Conservation (phyloP, 1,284 basidiomycete species). For the Moesziomyces sp. region DNA sequence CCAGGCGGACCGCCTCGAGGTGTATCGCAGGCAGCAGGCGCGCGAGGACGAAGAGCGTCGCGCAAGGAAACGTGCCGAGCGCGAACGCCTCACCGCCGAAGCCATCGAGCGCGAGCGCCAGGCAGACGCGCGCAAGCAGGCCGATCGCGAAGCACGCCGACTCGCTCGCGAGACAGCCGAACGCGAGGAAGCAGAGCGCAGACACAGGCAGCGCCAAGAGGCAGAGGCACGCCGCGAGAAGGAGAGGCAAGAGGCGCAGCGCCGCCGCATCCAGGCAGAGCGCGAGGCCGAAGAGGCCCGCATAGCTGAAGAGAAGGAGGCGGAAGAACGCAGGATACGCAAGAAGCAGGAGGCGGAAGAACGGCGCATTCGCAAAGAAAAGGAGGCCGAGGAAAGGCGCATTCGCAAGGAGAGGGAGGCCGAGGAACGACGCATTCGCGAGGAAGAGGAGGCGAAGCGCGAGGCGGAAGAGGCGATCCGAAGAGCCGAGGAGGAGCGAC, state of each 20-base stretch:
- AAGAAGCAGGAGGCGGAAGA: conserved; percentile 35
- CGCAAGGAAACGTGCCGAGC: conserved; percentile 17
- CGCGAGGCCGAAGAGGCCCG: conserved; percentile 25
- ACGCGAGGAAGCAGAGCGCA: conserved; percentile 10
- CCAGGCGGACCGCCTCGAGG: conserved; percentile 36
- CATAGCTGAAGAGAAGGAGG: conserved; percentile 23
- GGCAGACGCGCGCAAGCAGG: conserved; percentile 12
- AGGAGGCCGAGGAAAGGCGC: conserved; percentile 32
- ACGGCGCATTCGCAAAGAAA: conserved; percentile 23
- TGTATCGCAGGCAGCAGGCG: conserved; percentile 25
- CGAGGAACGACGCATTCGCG: conserved; percentile 23
- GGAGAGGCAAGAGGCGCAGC: conserved; percentile 12
- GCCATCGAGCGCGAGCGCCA: conserved; percentile 14
- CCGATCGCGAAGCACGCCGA: conserved; percentile 12
- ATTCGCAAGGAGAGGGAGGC: conserved; percentile 17
- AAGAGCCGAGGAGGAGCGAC: conserved; percentile 37
- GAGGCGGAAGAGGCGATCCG: conserved; percentile 12
- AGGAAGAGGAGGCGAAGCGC: conserved; percentile 18
- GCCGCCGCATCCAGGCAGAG: conserved; percentile 24
- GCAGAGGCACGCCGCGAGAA: not conserved
- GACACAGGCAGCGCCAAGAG: conserved; percentile 16
- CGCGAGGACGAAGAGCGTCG: conserved; percentile 30
- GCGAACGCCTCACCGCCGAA: conserved; percentile 21
- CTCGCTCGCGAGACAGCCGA: not conserved
- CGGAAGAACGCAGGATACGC: conserved; percentile 23